Percentiles rank a stretch among this genome's conserved stretches.
These are phyloP conservation scores for Sporodiniella umbellata DNA, from an alignment of 371 early-diverging fungal species.

Conservation along the genomic window DNA sequence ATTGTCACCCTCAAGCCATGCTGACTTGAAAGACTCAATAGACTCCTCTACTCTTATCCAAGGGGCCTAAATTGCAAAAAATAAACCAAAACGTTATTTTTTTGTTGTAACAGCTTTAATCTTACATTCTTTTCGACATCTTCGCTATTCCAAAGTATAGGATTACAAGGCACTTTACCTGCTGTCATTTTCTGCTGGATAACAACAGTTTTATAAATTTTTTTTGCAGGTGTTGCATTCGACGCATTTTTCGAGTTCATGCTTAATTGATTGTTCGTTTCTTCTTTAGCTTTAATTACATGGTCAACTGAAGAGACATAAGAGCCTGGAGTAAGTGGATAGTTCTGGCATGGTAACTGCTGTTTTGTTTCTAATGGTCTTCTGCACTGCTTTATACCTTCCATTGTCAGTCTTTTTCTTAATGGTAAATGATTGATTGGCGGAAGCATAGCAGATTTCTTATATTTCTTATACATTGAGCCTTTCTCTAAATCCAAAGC, in stretches of 20 bases:
- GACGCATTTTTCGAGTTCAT: neutral
- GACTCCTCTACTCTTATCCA: slow-evolving; percentile 6
- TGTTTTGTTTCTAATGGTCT: neutral
- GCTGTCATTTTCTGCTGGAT: slow-evolving; percentile 15
- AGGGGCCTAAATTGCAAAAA: slow-evolving; percentile 2
- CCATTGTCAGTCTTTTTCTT: slow-evolving; percentile 25
- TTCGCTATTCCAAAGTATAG: slow-evolving; percentile 11
- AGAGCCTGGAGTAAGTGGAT: slow-evolving; percentile 4
- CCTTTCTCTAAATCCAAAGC: neutral
- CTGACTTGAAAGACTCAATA: slow-evolving; percentile 11
- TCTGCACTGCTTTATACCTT: neutral
- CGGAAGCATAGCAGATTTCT: neutral
- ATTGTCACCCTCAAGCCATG: slow-evolving; percentile 4
- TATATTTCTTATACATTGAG: neutral
- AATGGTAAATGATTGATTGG: slow-evolving; percentile 23
- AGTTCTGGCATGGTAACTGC: neutral
- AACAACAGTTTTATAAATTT: slow-evolving; percentile 19
- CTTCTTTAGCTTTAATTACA: slow-evolving; percentile 3
- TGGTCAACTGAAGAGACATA: neutral
- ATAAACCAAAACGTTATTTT: neutral
- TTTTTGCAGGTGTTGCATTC: slow-evolving; percentile 23
- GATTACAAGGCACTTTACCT: slow-evolving; percentile 7
- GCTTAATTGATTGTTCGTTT: neutral
- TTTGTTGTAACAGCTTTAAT: neutral
- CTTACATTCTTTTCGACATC: slow-evolving; percentile 9